phyloP scores from a whole-genome alignment of 2,329 filamentous ascomycete genomes.

The Pyricularia pennisetigena region DNA sequence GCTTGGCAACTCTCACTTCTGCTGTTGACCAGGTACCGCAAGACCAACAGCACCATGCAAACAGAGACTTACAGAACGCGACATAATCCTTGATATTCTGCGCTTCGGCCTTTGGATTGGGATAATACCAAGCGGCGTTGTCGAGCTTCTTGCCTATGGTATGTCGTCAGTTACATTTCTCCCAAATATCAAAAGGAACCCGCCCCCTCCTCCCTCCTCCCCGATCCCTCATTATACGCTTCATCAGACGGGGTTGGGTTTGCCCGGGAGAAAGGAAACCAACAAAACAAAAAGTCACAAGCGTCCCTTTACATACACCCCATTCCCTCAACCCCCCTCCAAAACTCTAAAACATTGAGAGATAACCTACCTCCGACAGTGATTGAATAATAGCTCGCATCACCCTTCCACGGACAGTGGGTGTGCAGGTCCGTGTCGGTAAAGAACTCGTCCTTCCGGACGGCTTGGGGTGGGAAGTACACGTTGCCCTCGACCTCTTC shows the following conservation, averaged over 20 bases:
- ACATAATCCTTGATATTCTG: constrained; percentile 43
- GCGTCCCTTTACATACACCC: too few species aligned
- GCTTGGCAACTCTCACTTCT: background rate
- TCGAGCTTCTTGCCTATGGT: constrained; percentile 30
- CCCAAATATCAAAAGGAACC: too few species aligned
- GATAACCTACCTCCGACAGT: constrained; percentile 29
- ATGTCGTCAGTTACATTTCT: background rate
- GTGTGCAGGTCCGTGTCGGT: constrained; percentile 33
- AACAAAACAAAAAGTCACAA: background rate
- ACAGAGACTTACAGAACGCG: constrained; percentile 41
- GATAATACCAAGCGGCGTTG: constrained; percentile 51
- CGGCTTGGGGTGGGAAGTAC: constrained; percentile 38
- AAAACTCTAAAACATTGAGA: background rate
- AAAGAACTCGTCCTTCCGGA: constrained; percentile 33
- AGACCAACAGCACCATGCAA: background rate
- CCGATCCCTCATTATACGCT: background rate
- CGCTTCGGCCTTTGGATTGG: constrained; percentile 34
- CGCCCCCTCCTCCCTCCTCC: too few species aligned
- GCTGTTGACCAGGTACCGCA: background rate
- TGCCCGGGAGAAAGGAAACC: background rate
- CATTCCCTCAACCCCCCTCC: background rate
- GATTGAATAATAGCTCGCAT: constrained; percentile 46
- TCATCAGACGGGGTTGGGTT: background rate
- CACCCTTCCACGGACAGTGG: constrained; percentile 46
- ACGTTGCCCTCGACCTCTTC: constrained; percentile 50